phyloP scores from a whole-genome alignment of 352 stramenopile species.

The Phytophthora macrochlamydospora region DNA sequence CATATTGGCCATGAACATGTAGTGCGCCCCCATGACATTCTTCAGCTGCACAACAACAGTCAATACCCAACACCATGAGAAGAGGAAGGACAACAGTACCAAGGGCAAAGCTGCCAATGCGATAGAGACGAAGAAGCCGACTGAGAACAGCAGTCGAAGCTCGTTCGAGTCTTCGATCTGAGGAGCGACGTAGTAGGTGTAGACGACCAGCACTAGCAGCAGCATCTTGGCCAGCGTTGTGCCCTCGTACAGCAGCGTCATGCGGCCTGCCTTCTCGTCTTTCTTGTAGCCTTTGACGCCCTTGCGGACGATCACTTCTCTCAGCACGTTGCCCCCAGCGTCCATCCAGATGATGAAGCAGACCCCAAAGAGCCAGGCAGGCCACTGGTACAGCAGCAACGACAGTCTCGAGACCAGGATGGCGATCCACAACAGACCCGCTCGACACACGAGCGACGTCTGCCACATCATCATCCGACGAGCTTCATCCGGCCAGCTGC shows the following conservation, averaged over 20 bases:
- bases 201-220: constrained; percentile 71
- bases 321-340: constrained; percentile 59
- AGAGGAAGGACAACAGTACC: constrained; percentile 28
- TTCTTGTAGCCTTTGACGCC: constrained; percentile 66
- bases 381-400: constrained; percentile 67
- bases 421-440: constrained; percentile 71
- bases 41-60: constrained; percentile 41
- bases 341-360: constrained; percentile 84
- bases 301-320: constrained; percentile 71
- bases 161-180: constrained; percentile 58
- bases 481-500: constrained; percentile 71
- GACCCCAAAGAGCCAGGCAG: constrained; percentile 69
- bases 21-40: constrained; percentile 73
- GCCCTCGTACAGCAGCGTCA: constrained; percentile 73
- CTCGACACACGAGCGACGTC: constrained; percentile 67
- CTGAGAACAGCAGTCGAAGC: constrained; percentile 59
- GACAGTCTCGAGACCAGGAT: constrained; percentile 64
- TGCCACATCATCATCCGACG: constrained; percentile 76
- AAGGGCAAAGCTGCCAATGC: constrained; percentile 59
- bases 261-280: constrained; percentile 58
- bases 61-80: constrained; percentile 2
- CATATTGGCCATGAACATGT: constrained; percentile 84
- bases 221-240: constrained; percentile 72
- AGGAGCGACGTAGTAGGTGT: constrained; percentile 73
- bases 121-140: constrained; percentile 75